These are phyloP conservation scores for Xylaria sp. DNA, from an alignment of 495 filamentous ascomycete genomes.

Conservation along the genomic window DNA sequence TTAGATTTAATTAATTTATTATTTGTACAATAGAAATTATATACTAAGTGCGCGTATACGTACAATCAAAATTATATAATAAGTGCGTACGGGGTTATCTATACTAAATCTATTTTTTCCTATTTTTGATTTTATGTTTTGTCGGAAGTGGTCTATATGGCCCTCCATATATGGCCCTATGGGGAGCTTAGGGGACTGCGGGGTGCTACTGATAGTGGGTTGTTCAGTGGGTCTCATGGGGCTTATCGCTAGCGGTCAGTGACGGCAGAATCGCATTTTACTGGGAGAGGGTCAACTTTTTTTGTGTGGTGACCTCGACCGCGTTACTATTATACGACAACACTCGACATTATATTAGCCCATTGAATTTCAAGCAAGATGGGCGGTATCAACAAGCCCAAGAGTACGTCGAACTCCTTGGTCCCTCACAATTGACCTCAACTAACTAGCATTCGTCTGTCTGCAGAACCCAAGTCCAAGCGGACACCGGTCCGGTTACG, in stretches of 20 bases:
- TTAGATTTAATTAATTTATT: too few relatives aligned
- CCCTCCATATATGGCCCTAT: too few relatives aligned
- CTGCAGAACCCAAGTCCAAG: constrained; percentile 90
- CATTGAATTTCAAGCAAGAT: constrained; percentile 17
- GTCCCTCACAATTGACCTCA: background rate
- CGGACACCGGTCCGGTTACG: constrained; percentile 84
- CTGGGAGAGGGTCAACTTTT: constrained; percentile 35
- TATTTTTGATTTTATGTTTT: too few relatives aligned
- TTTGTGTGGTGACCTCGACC: constrained; percentile 17
- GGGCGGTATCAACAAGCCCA: constrained; percentile 55
- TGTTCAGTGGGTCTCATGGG: constrained; percentile 21
- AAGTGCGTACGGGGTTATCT: too few relatives aligned
- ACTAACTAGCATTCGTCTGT: constrained; percentile 32
- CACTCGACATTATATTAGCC: background rate
- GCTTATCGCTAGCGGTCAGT: constrained; percentile 47
- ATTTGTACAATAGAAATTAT: too few relatives aligned
- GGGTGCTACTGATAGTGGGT: constrained; percentile 24
- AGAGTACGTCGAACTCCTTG: constrained; percentile 47
- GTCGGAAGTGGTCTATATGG: too few relatives aligned
- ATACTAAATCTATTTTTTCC: too few relatives aligned
- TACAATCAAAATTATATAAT: too few relatives aligned
- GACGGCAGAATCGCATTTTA: constrained; percentile 44
- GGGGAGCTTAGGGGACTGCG: constrained; percentile 10
- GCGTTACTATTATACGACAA: background rate
- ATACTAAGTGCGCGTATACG: too few relatives aligned